Evolutionary conservation across 1,284 basidiomycete genomes (phyloP), one percentile per base, ranked within the genome.

Genomic region (Apiotrichum brassicae): DNA sequence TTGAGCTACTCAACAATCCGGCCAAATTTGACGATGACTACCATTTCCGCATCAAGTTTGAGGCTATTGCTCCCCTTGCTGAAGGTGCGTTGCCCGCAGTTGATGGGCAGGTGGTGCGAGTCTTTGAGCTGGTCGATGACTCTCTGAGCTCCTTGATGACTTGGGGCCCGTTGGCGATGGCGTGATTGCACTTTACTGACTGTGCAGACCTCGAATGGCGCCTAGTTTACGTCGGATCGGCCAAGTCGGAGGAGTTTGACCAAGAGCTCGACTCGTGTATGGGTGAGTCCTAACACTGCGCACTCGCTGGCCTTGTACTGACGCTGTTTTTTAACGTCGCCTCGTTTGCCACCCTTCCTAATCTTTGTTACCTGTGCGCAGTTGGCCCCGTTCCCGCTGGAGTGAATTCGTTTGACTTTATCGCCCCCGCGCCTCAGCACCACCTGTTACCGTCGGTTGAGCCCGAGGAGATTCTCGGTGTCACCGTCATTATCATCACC

Each of bases 361-460:
- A 11, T 22, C 14, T 8, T 34, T 34, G 33, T 34, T 16, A 3
- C 40, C 26, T 12, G 26, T 32, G 28, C 26, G 18, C 60, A 79
- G 79, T 99, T 32, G 95, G 94, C 1, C 94, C 94, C 3, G 89
- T 99, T 16, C 94, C 94, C 5, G 79, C 84, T 18, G 92, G 92
- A 46, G 83, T 97, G 62, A 98, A 97, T 76, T 87, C 90, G 4
- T 99, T 99, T 71, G 92, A 95, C 64, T 98, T 99, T 75, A 86
- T 90, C 68, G 88, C 77, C 24, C 71, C 76, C 13, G 72, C 77
- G 8, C 77, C 77, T 0, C 82, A 55, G 74, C 83, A 64, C 79
- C 92, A 58, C 90, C 91, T n/a, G 86, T 87, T 45, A 82, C 87
- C 46, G 87, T 72, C 72, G 0, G 54, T 65, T 40, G 63, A 66